Evolutionary conservation across 306 rosid genomes (phyloP).

Genomic region (Trifolium subterraneum): DNA sequence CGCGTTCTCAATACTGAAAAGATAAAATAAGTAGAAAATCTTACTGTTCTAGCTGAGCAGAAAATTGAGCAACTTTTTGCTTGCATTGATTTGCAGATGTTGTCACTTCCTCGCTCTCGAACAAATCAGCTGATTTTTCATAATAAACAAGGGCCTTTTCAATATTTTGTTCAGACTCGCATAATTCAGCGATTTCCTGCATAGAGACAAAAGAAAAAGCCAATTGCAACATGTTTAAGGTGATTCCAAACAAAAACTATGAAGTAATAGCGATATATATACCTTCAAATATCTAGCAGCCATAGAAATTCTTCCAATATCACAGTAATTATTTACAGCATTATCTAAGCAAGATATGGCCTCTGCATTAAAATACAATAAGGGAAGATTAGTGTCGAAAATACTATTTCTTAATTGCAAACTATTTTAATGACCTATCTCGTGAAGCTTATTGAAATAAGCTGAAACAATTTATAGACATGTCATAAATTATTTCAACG

Average conservation of each 20-base stretch:
- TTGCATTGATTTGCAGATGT: slow-evolving; percentile 94
- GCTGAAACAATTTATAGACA: not conserved
- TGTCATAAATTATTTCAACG: not conserved
- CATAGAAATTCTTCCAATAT: slow-evolving; percentile 97
- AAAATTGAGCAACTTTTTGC: slow-evolving; percentile 92
- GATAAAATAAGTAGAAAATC: slow-evolving; percentile 37
- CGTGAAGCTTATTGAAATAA: not conserved
- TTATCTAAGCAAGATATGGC: slow-evolving; percentile 80
- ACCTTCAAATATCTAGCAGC: slow-evolving; percentile 97
- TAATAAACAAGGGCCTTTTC: slow-evolving; percentile 78
- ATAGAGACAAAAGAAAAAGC: slow-evolving; percentile 5
- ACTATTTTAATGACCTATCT: not conserved
- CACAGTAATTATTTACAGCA: slow-evolving; percentile 80
- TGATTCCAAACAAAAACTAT: slow-evolving; percentile 4
- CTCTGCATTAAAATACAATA: slow-evolving; percentile 53
- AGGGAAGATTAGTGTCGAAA: slow-evolving; percentile 14
- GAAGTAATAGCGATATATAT: slow-evolving; percentile 14
- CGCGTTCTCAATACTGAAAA: slow-evolving; percentile 2
- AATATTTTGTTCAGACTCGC: slow-evolving; percentile 80
- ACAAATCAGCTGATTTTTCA: slow-evolving; percentile 91
- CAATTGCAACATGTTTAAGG: slow-evolving; percentile 27
- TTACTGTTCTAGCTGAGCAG: slow-evolving; percentile 96
- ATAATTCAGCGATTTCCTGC: slow-evolving; percentile 93
- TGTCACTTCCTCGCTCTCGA: slow-evolving; percentile 80
- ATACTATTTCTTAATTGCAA: not conserved